Conservation (phyloP, 176 grass and related monocot genomes). For the Themeda triandra region DNA sequence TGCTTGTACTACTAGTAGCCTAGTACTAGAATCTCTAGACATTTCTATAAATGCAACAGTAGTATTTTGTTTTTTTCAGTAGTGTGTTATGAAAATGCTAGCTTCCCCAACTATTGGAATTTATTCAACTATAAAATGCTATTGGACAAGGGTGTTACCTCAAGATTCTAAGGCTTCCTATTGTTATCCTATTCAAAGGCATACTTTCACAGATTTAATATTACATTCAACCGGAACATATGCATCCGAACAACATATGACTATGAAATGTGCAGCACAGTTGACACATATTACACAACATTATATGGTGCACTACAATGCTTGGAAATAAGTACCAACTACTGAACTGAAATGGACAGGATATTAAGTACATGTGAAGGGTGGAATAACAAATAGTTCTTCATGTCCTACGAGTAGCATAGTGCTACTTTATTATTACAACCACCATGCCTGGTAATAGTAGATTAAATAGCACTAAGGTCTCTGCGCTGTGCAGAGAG, state of each 20-base stretch:
- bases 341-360: conserved; percentile 23
- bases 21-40: conserved; percentile 7
- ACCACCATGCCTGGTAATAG: conserved; percentile 57
- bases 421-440: conserved; percentile 88
- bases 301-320: conserved; percentile 29
- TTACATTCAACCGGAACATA: background rate
- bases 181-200: too few species aligned
- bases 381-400: conserved; percentile 46
- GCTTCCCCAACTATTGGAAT: background rate
- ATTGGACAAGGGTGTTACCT: background rate
- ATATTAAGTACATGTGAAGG: conserved; percentile 37
- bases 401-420: conserved; percentile 50
- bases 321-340: conserved; percentile 29
- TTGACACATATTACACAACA: conserved; percentile 31
- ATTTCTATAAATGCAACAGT: background rate
- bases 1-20: background rate
- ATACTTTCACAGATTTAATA: background rate
- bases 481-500: conserved; percentile 20
- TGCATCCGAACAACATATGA: background rate
- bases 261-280: conserved; percentile 14
- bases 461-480: conserved; percentile 54
- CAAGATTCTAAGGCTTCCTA: background rate
- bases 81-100: background rate
- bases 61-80: conserved; percentile 6
- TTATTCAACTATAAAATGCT: conserved; percentile 13